Evolutionary conservation across 23 red algal genomes (phyloP), one percentile per base, ranked within the genome.

Genomic region (Gracilaria domingensis): DNA sequence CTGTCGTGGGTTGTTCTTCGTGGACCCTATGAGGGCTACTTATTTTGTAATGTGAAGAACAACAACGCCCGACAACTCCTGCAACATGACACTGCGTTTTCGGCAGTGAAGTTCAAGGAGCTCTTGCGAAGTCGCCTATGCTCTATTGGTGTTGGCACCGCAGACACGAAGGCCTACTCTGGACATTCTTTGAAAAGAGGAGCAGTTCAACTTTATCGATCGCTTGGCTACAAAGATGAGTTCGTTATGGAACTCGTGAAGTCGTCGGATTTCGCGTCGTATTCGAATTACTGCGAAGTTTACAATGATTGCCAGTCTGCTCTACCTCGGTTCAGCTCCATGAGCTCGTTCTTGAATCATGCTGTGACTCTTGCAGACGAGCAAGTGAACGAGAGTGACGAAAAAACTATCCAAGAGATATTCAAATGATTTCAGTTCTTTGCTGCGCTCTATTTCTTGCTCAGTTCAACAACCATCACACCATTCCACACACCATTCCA

Each of bases 401-500:
- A 45, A 11, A 11, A 45, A 45, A 45, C 42, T 11, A 45, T 45
- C 11, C 5, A 45, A 45, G 42, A 45, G 5, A 45, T 45, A 45
- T 45, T 45, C 42, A 4, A 45, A 45, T 45, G 42, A 45, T 45
- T 11, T 45, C 11, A 45, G 42, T 45, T 45, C 4, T n/a, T n/a
- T n/a, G n/a, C n/a, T n/a, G n/a, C n/a, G n/a, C n/a, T n/a, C n/a
- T n/a, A n/a, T n/a, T n/a, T n/a, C n/a, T n/a, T n/a, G n/a, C n/a
- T n/a, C n/a, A n/a, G n/a, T n/a, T 96, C 28, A 82, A 42, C 66
- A 91, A 81, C 24, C 65, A 70, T 11, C n/a, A n/a, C n/a, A n/a
- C n/a, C n/a, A n/a, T n/a, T n/a, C n/a, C n/a, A n/a, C 82, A 89
- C 54, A 60, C 80, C 23, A 91, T 98, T 71, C 95, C 95, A 4